A percentile compares a stretch with the other conserved stretches of the same genome.
Conservation (phyloP, 2,329 filamentous ascomycete genomes). For the Thermothelomyces thermophilus region DNA sequence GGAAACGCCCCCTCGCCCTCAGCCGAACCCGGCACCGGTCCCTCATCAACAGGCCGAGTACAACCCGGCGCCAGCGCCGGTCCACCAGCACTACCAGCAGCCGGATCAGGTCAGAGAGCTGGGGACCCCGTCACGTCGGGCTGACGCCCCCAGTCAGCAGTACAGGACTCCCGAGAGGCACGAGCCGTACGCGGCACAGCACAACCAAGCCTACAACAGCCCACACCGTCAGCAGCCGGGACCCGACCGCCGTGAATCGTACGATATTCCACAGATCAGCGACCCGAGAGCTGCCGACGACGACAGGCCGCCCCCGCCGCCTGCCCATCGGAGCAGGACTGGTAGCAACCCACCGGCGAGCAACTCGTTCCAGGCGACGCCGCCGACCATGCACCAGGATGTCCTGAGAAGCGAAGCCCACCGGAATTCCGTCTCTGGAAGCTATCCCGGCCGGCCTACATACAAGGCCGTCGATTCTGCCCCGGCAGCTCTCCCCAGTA, state of each 20-base stretch:
- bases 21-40: constrained; percentile 33
- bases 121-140: constrained; percentile 13
- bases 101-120: constrained; percentile 19
- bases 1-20: constrained; percentile 42
- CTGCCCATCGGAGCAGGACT: constrained; percentile 46
- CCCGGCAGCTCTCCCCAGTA: constrained; percentile 30
- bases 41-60: constrained; percentile 50
- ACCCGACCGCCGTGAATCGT: constrained; percentile 35
- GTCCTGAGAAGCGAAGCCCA: constrained; percentile 53
- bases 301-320: constrained; percentile 49
- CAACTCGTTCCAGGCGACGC: constrained; percentile 34
- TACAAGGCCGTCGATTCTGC: constrained; percentile 48
- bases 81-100: constrained; percentile 22
- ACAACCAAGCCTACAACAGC: constrained; percentile 34
- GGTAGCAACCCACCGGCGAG: constrained; percentile 40
- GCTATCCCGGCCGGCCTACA: constrained; percentile 47
- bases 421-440: constrained; percentile 40
- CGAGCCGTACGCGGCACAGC: constrained; percentile 31
- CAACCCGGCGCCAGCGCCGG: constrained; percentile 32
- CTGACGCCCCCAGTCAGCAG: constrained; percentile 25
- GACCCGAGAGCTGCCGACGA: constrained; percentile 31
- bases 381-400: constrained; percentile 50
- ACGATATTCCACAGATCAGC: constrained; percentile 29
- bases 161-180: constrained; percentile 32
- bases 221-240: constrained; percentile 32